Evolutionary conservation across 495 filamentous ascomycete genomes (phyloP).

Genomic region (Hypoxylon cercidicola): DNA sequence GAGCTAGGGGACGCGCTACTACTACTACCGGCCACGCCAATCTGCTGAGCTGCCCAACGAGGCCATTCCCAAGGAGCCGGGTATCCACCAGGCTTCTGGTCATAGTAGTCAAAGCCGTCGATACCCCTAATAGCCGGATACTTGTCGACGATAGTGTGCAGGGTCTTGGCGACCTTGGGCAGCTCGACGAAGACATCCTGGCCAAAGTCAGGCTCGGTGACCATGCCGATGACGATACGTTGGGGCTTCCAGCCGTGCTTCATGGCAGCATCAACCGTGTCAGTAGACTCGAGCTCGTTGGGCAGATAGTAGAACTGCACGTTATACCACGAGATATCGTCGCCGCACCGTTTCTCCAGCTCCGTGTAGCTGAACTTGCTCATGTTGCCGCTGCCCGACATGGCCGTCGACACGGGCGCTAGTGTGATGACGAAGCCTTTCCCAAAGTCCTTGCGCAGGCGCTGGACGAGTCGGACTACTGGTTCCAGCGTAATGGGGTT

Average conservation of each 20-base stretch:
- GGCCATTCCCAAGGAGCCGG: constrained; percentile 70
- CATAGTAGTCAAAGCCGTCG: constrained; percentile 79
- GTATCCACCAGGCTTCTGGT: constrained; percentile 59
- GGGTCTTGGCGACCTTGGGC: constrained; percentile 49
- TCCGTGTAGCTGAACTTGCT: constrained; percentile 71
- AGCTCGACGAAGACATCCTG: constrained; percentile 45
- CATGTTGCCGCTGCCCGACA: constrained; percentile 60
- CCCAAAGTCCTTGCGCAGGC: constrained; percentile 71
- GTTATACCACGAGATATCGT: constrained; percentile 75
- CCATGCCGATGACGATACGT: constrained; percentile 70
- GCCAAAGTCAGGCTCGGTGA: constrained; percentile 69
- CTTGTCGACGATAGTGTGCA: constrained; percentile 41
- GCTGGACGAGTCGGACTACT: constrained; percentile 69
- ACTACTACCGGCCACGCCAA: constrained; percentile 48
- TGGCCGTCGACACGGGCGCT: constrained; percentile 72
- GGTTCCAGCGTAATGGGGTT: constrained; percentile 65
- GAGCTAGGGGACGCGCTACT: background rate
- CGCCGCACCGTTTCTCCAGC: constrained; percentile 66
- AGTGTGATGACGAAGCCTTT: constrained; percentile 71
- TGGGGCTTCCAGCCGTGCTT: constrained; percentile 66
- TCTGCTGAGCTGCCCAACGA: constrained; percentile 58
- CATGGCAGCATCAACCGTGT: constrained; percentile 68
- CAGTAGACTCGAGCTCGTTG: constrained; percentile 65
- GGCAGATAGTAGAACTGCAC: constrained; percentile 79
- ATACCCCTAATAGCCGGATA: constrained; percentile 69